Evolutionary conservation across 768 basidiomycete species (phyloP), one percentile per base, ranked within the genome.

Genomic region (Lactifluus piperatus): DNA sequence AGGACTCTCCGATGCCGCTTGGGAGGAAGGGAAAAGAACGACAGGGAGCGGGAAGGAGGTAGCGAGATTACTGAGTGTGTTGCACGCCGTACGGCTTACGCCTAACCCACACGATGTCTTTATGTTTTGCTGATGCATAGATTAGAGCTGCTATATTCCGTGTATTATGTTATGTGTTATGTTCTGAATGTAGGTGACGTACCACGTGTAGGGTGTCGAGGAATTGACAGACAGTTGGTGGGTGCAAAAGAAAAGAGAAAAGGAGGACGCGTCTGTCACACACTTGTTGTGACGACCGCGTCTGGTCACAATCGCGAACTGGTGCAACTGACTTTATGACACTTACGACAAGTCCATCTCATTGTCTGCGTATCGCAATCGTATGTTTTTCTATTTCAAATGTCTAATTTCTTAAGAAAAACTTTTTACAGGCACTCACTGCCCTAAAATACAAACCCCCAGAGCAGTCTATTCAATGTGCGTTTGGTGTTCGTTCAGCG

Each of bases 21-120:
- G 59, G 54, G 54, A 60, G 44, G 54, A 60, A 60, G 30, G 59
- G 54, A 14, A 60, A 60, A 8, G 59, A 60, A n/a, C 47, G 54
- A 29, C 59, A 60, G 54, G 54, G 54, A 0, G 20, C 34, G 1
- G 54, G 54, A 29, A 56, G 59, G 50, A 48, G 59, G 30, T 60
- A 44, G 43, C 22, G 30, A 11, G 8, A 13, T 34, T 13, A 34
- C 30, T 4, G 30, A 30, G 30, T 30, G 30, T n/a, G n/a, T n/a
- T n/a, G n/a, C n/a, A n/a, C n/a, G n/a, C n/a, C n/a, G n/a, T n/a
- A n/a, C n/a, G n/a, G n/a, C n/a, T n/a, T n/a, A n/a, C n/a, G n/a
- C n/a, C n/a, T n/a, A n/a, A n/a, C n/a, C n/a, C n/a, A n/a, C n/a
- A n/a, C n/a, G n/a, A n/a, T n/a, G n/a, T n/a, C n/a, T n/a, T n/a